Evolutionary conservation across 176 grass and related monocot species (phyloP).

Genomic region (Paspalum notatum): DNA sequence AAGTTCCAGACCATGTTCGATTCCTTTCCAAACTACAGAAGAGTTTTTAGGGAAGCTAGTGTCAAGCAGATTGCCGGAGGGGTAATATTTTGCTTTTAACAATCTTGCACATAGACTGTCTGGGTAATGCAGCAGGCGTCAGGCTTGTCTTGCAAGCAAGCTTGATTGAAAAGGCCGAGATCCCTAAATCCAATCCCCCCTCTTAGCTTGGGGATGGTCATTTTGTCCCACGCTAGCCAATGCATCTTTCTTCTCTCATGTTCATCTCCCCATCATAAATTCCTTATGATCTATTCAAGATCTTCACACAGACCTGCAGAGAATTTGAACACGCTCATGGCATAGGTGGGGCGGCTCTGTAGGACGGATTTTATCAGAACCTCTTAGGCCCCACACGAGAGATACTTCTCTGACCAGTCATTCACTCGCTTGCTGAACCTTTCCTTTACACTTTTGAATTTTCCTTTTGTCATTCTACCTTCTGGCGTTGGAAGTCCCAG

Average conservation of each 20-base stretch:
- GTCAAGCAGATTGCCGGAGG: not conserved
- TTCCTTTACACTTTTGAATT: too few species aligned
- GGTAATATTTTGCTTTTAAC: not conserved
- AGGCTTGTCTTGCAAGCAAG: too few species aligned
- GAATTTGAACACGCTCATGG: not conserved
- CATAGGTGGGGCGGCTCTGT: not conserved
- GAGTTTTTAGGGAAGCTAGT: not conserved
- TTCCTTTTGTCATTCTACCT: too few species aligned
- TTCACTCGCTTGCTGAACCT: too few species aligned
- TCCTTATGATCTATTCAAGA: not conserved
- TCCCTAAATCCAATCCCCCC: too few species aligned
- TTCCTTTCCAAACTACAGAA: not conserved
- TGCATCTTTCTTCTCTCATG: too few species aligned
- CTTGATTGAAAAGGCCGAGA: too few species aligned
- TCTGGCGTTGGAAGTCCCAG: too few species aligned
- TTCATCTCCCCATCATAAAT: too few species aligned
- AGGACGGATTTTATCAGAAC: not conserved
- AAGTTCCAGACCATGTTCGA: not conserved
- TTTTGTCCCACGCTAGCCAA: too few species aligned
- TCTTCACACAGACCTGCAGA: not conserved
- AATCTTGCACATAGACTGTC: not conserved
- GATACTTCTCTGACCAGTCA: not conserved
- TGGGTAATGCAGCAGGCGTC: not conserved
- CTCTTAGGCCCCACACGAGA: not conserved
- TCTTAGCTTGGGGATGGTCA: too few species aligned